A percentile compares a stretch with the other conserved stretches of the same genome.
Evolutionary conservation across 495 filamentous ascomycete species (phyloP).

Genomic region (Aspergillus bertholletiae): DNA sequence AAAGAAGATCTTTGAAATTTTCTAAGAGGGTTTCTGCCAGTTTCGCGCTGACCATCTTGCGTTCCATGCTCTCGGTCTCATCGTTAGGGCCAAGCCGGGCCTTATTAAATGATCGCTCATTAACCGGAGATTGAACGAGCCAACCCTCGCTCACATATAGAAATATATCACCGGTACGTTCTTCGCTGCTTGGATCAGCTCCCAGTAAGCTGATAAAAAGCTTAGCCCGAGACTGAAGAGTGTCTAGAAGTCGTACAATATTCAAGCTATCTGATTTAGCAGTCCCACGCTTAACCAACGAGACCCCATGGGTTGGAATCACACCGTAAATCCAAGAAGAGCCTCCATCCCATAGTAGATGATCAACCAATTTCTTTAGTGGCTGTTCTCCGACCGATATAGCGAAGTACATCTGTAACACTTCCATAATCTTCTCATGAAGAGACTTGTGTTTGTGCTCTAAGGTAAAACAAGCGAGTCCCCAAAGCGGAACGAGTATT

Average conservation of each 20-base stretch:
- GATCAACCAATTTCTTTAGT: conserved; percentile 42
- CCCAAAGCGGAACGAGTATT: conserved; percentile 67
- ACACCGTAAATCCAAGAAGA: conserved; percentile 43
- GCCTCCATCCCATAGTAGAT: conserved; percentile 52
- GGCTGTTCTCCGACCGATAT: conserved; percentile 41
- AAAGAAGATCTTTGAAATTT: conserved; percentile 63
- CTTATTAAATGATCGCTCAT: conserved; percentile 18
- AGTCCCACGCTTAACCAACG: conserved; percentile 26
- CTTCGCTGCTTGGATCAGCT: conserved; percentile 48
- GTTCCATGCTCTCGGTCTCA: conserved; percentile 35
- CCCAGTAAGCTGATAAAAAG: conserved; percentile 53
- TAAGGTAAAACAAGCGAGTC: conserved; percentile 53
- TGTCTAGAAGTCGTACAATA: conserved; percentile 38
- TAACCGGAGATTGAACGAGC: conserved; percentile 38
- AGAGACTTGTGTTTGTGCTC: conserved; percentile 24
- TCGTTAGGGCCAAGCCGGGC: conserved; percentile 23
- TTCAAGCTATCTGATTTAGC: conserved; percentile 17
- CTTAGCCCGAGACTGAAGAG: conserved; percentile 38
- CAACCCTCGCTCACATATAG: conserved; percentile 60
- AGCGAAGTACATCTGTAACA: conserved; percentile 48
- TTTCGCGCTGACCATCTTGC: conserved; percentile 56
- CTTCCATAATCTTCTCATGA: conserved; percentile 28
- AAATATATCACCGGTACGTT: conserved; percentile 59
- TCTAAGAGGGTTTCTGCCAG: conserved; percentile 65
- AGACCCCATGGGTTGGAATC: conserved; percentile 30